These are phyloP conservation scores for Sphaceloma murrayae DNA, from an alignment of 2,329 filamentous ascomycete genomes.

Conservation along the genomic window DNA sequence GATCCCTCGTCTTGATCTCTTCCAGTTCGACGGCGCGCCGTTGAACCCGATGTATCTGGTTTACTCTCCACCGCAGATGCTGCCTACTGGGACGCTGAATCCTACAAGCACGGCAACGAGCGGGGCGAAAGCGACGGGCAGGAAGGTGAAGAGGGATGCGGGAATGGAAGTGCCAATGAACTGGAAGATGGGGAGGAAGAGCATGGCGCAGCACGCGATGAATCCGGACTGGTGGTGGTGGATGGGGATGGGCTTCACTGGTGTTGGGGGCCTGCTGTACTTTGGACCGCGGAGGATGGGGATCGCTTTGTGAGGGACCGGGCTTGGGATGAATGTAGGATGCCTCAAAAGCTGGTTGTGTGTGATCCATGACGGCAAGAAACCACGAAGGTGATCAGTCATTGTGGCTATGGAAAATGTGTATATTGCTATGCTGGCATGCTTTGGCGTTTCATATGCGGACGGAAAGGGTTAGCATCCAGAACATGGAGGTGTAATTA, in stretches of 20 bases:
- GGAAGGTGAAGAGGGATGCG: conserved; percentile 24
- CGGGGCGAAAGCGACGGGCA: conserved; percentile 27
- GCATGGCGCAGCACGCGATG: conserved; percentile 29
- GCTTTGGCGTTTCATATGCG: conserved; percentile 1
- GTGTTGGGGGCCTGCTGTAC: conserved; percentile 40
- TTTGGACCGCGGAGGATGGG: conserved; percentile 32
- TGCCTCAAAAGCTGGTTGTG: too few species aligned
- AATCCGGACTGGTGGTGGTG: conserved; percentile 42
- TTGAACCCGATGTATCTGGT: conserved; percentile 60
- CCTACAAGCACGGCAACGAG: conserved; percentile 36
- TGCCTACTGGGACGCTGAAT: conserved; percentile 58
- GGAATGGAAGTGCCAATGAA: conserved; percentile 32
- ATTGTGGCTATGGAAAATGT: too few species aligned
- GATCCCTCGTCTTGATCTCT: conserved; percentile 54
- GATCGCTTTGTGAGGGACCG: conserved; percentile 19
- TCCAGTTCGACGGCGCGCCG: conserved; percentile 52
- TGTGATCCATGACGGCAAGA: too few species aligned
- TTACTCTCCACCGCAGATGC: conserved; percentile 55
- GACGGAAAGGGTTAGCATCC: conserved; percentile 6
- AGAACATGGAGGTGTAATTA: conserved; percentile 13
- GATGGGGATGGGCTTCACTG: conserved; percentile 41
- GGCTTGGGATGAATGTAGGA: background rate
- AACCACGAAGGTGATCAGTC: too few species aligned
- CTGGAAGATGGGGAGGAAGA: conserved; percentile 29
- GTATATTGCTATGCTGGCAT: conserved; percentile 8